Conservation (phyloP, 345 rosid genomes). For the Eucalyptus brandiana region DNA sequence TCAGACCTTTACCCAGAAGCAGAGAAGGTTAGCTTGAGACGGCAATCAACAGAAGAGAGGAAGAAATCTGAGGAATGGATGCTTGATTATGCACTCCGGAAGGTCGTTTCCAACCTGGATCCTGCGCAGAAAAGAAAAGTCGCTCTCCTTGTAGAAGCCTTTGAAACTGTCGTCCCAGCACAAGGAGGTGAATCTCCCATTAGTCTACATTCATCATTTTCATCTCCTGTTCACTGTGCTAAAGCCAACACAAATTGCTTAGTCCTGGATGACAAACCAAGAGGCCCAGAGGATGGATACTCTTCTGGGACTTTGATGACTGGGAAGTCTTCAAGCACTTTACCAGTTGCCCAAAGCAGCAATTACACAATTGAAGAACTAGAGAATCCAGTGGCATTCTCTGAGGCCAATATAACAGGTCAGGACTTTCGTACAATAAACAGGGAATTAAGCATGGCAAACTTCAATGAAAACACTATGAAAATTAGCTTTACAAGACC, state of each 20-base stretch:
- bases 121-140: slow-evolving; percentile 81
- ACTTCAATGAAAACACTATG: background rate
- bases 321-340: background rate
- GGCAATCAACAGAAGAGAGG: slow-evolving; percentile 46
- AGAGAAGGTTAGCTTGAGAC: slow-evolving; percentile 63
- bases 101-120: slow-evolving; percentile 62
- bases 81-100: slow-evolving; percentile 79
- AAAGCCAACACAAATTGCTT: slow-evolving; percentile 8
- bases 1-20: slow-evolving; percentile 38
- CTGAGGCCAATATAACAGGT: background rate
- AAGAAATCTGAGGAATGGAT: slow-evolving; percentile 83
- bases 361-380: background rate
- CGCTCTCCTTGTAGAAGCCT: slow-evolving; percentile 86
- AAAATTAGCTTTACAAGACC: background rate
- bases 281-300: background rate
- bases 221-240: slow-evolving; percentile 21
- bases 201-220: slow-evolving; percentile 2
- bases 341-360: background rate
- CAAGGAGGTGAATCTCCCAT: slow-evolving; percentile 14
- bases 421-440: background rate
- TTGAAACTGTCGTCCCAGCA: slow-evolving; percentile 59
- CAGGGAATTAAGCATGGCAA: background rate
- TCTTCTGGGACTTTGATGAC: background rate
- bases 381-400: background rate
- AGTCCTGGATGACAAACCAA: slow-evolving; percentile 1